phyloP scores from a whole-genome alignment of 148 eudicot genomes.

The Spergularia marina region DNA sequence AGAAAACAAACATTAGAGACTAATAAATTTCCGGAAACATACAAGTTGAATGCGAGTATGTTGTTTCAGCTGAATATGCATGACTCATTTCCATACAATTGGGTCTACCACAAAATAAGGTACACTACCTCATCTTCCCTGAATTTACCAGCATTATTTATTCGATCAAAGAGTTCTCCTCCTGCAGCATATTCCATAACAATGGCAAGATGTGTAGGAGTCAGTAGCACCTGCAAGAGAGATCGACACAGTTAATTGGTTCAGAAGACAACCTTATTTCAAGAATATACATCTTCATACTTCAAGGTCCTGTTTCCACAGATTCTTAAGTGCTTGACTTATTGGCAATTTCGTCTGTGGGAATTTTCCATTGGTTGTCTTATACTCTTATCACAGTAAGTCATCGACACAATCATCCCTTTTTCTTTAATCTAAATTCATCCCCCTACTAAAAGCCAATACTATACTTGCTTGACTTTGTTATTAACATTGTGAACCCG shows the following conservation, averaged over 20 bases:
- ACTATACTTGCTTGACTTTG: no score
- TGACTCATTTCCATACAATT: neutral
- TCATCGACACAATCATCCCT: neutral
- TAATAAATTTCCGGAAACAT: neutral
- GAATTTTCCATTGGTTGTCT: neutral
- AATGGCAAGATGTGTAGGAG: conserved; percentile 92
- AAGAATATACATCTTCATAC: neutral
- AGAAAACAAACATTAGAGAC: neutral
- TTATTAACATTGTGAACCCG: neutral
- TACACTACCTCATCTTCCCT: conserved; percentile 82
- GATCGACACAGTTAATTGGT: neutral
- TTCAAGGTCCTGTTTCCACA: neutral
- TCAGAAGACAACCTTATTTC: neutral
- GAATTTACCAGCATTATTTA: conserved; percentile 80
- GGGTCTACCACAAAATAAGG: neutral
- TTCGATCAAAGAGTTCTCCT: conserved; percentile 90
- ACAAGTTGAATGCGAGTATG: neutral
- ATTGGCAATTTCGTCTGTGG: neutral
- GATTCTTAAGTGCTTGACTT: neutral
- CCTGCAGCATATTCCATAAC: conserved; percentile 97
- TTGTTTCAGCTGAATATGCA: neutral
- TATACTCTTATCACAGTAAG: neutral
- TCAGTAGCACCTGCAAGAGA: conserved; percentile 56
- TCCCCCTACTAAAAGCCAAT: no score
- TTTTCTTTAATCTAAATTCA: no score